These are phyloP conservation scores for Dryas octopetala DNA, from an alignment of 306 rosid species.

Conservation along the genomic window DNA sequence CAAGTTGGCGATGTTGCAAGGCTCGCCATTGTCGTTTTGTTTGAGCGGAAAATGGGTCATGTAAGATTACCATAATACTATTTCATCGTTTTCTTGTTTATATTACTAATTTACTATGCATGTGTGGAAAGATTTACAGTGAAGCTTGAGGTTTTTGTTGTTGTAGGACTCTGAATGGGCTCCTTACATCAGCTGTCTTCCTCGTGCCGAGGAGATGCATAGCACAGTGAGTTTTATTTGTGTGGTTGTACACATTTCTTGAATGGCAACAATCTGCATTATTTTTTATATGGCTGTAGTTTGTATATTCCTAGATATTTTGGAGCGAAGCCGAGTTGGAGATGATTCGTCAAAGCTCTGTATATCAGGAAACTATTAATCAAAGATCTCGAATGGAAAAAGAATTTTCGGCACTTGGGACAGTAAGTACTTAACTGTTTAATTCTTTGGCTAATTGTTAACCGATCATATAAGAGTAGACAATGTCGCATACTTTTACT, in stretches of 20 bases:
- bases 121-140: not conserved
- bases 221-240: slow-evolving; percentile 50
- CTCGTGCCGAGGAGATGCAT: slow-evolving; percentile 49
- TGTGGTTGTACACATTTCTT: not conserved
- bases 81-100: not conserved
- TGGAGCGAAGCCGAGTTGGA: slow-evolving; percentile 74
- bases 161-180: slow-evolving; percentile 66
- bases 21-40: slow-evolving; percentile 54
- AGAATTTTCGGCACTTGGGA: slow-evolving; percentile 52
- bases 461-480: not conserved
- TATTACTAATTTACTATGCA: not conserved
- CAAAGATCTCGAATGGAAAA: slow-evolving; percentile 55
- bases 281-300: slow-evolving; percentile 3
- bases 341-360: slow-evolving; percentile 64
- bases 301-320: slow-evolving; percentile 50
- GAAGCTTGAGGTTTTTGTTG: not conserved
- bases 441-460: slow-evolving; percentile 9
- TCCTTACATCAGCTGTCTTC: slow-evolving; percentile 66
- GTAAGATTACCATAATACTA: slow-evolving; percentile 25
- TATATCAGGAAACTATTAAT: slow-evolving; percentile 59
- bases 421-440: slow-evolving; percentile 36
- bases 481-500: not conserved
- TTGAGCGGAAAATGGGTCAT: slow-evolving; percentile 57
- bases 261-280: not conserved
- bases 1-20: slow-evolving; percentile 55